Base-by-base conservation (phyloP, 768 basidiomycete genomes). In the Psilocybe azurescens region DNA sequence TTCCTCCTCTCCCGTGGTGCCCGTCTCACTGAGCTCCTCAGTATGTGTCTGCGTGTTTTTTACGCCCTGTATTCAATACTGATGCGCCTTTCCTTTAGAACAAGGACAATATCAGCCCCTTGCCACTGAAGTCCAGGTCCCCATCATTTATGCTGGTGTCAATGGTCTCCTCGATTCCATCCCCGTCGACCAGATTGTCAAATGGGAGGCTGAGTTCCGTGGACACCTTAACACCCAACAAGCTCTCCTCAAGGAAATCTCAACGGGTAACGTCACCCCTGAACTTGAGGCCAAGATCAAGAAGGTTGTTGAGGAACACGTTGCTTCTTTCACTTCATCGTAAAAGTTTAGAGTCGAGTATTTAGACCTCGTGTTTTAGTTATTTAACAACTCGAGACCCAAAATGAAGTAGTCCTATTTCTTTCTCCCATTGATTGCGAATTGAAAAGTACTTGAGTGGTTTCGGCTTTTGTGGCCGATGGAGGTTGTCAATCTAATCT, bases 71-170 rank as follows among this genome's bases (percentile, higher is more conserved):
- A 11, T 56, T 29, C 66, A 7, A 18, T 28, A 28, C 18, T 77
- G 16, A 75, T 63, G 63, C 9, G 58, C 57, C 30, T 48, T 41
- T 61, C 61, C 55, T 67, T 74, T 73, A 97, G 90, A 98, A 83
- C 97, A 99, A 88, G 95, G 94, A 66, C 97, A 99, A 83, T 98
- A 98, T 81, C 91, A 96, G 77, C 94, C 95, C 58, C 80, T 98
- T 72, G 79, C 95, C 46, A 96, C 93, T 78, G 97, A 99, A 82
- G 81, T 98, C 66, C 96, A 97, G 85, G 97, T 97, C 65, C 97
- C 97, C 68, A 94, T 98, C 77, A 95, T 99, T 83, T 98, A 97
- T 77, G 97, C 97, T 68, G 97, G 97, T 89, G 97, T 99, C 71
- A 96, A 99, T 81, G 97, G 97, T 94, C 88, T 97, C 66, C 94